Percentiles rank a stretch among this genome's conserved stretches.
phyloP scores from a whole-genome alignment of 495 filamentous ascomycete species.

The Podospora bellae-mahoneyi region DNA sequence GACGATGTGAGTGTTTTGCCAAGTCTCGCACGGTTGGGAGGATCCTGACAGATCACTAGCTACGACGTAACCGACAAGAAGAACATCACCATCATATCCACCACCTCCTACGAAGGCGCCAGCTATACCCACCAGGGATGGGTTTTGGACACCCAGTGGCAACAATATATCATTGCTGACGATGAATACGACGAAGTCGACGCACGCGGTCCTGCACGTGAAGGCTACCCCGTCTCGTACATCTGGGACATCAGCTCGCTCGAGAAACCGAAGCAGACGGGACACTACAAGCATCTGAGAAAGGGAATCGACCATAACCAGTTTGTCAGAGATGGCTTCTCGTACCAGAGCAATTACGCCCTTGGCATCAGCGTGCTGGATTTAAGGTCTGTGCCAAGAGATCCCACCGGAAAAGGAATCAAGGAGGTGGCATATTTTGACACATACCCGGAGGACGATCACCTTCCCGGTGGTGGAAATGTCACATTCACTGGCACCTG shows the following conservation, averaged over 20 bases:
- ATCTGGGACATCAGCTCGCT: constrained; percentile 55
- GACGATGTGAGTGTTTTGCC: constrained; percentile 38
- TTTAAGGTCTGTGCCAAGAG: constrained; percentile 41
- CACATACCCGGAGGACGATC: constrained; percentile 55
- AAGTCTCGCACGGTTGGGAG: constrained; percentile 33
- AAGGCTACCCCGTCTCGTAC: constrained; percentile 44
- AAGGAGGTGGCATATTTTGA: constrained; percentile 54
- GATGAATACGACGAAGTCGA: constrained; percentile 56
- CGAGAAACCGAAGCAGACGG: constrained; percentile 48
- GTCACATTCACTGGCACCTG: constrained; percentile 53
- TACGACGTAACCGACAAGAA: constrained; percentile 55
- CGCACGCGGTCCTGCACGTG: constrained; percentile 38
- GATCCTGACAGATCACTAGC: constrained; percentile 29
- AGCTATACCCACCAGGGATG: constrained; percentile 53
- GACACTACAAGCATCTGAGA: constrained; percentile 41
- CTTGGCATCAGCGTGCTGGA: constrained; percentile 51
- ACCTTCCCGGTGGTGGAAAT: constrained; percentile 33
- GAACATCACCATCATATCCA: constrained; percentile 47
- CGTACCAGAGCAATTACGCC: constrained; percentile 55
- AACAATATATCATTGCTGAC: constrained; percentile 50
- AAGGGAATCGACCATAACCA: constrained; percentile 58
- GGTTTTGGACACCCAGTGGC: constrained; percentile 43
- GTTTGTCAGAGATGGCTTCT: constrained; percentile 46
- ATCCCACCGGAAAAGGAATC: constrained; percentile 35
- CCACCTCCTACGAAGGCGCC: constrained; percentile 51